Percentiles rank a stretch among this genome's conserved stretches.
Conservation (phyloP, 2,329 filamentous ascomycete species). For the Cryphonectria naterciae region DNA sequence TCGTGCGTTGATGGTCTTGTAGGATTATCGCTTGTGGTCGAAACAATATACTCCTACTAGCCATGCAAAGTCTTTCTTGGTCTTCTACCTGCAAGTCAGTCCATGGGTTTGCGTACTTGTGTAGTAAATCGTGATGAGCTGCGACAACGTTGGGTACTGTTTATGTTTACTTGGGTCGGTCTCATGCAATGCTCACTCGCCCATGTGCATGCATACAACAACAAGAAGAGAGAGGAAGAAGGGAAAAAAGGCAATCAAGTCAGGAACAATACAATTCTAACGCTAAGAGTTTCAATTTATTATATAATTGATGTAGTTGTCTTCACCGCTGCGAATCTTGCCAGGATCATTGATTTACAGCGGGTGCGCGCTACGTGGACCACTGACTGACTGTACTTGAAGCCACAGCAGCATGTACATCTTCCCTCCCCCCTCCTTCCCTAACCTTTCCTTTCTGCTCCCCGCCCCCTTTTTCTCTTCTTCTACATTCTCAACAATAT, state of each 20-base stretch:
- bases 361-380: not conserved
- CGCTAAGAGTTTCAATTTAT: not conserved
- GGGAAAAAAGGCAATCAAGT: not conserved
- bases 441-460: no score
- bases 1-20: not conserved
- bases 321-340: not conserved
- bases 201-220: not conserved
- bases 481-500: not conserved
- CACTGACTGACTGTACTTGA: not conserved
- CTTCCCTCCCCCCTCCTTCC: not conserved
- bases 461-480: not conserved
- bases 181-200: not conserved
- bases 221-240: not conserved
- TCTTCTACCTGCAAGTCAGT: not conserved
- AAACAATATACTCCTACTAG: not conserved
- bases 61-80: not conserved
- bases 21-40: not conserved
- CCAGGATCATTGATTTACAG: not conserved
- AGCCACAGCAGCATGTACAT: not conserved
- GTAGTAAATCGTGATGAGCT: not conserved
- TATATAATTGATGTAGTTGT: not conserved
- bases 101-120: fast-evolving
- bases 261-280: no score
- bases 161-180: not conserved
- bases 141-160: not conserved